A percentile compares a stretch with the other conserved stretches of the same genome.
These are phyloP conservation scores for Candida krabiensis DNA, from an alignment of 805 yeast species.

Conservation along the genomic window DNA sequence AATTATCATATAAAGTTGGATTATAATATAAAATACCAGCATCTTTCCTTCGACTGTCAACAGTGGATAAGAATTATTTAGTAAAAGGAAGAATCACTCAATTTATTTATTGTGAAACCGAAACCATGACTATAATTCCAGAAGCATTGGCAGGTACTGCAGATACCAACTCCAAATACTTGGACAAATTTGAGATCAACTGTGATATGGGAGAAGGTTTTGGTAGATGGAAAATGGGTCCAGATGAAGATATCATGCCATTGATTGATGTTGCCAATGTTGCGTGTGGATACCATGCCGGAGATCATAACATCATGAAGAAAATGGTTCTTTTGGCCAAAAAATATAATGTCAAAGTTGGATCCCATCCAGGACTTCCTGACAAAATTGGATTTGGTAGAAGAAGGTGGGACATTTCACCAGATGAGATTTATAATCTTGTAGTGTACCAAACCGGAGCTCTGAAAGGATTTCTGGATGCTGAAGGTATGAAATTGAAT, in stretches of 20 bases:
- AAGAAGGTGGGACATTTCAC: constrained; percentile 34
- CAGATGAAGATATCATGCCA: constrained; percentile 42
- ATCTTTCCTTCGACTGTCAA: too few relatives aligned
- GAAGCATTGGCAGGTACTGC: constrained; percentile 17
- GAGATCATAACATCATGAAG: constrained; percentile 38
- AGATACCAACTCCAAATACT: constrained; percentile 20
- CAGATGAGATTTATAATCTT: constrained; percentile 37
- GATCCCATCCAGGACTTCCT: constrained; percentile 42
- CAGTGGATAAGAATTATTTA: too few relatives aligned
- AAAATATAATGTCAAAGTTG: constrained; percentile 34
- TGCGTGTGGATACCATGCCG: constrained; percentile 45
- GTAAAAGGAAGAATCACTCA: not conserved
- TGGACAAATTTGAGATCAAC: constrained; percentile 21
- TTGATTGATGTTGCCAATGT: constrained; percentile 39
- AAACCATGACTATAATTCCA: constrained; percentile 4
- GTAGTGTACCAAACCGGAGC: constrained; percentile 42
- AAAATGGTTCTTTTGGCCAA: constrained; percentile 37
- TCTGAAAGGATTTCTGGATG: constrained; percentile 35
- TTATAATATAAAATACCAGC: too few relatives aligned
- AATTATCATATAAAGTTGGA: too few relatives aligned
- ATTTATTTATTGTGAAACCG: not conserved
- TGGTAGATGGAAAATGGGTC: constrained; percentile 39
- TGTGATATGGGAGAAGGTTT: constrained; percentile 30
- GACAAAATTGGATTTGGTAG: constrained; percentile 42
- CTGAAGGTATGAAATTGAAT: constrained; percentile 34